Percentiles rank a stretch among this genome's conserved stretches.
Conservation (phyloP, 805 yeast species). For the Nakazawaea wickerhamii region DNA sequence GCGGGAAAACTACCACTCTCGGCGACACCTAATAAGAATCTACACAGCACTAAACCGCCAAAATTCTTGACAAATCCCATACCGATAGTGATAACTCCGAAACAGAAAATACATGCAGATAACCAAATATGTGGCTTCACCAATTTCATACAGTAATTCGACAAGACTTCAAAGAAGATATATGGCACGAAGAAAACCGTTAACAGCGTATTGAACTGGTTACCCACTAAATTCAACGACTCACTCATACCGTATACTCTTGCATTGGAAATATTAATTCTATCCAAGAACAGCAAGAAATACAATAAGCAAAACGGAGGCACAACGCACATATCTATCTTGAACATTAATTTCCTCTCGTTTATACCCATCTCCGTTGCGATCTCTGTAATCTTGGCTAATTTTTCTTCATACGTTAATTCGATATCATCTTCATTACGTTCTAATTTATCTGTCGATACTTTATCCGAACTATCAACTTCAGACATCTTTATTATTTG, state of each 20-base stretch:
- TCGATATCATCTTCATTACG: not conserved
- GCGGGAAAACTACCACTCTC: slow-evolving; percentile 42
- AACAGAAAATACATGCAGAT: slow-evolving; percentile 31
- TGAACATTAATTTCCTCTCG: slow-evolving; percentile 44
- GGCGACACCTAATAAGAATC: slow-evolving; percentile 38
- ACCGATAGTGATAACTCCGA: slow-evolving; percentile 36
- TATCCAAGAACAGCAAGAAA: slow-evolving; percentile 60
- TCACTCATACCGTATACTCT: slow-evolving; percentile 52
- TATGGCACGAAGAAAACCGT: slow-evolving; percentile 43
- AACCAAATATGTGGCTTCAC: slow-evolving; percentile 39
- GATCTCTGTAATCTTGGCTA: slow-evolving; percentile 14
- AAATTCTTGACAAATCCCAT: slow-evolving; percentile 37
- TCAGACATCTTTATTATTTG: slow-evolving; percentile 1
- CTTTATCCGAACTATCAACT: slow-evolving; percentile 1
- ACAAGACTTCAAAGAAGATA: slow-evolving; percentile 19
- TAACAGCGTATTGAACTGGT: slow-evolving; percentile 50
- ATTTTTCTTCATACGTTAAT: not conserved
- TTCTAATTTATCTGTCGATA: not conserved
- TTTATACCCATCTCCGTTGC: slow-evolving; percentile 39
- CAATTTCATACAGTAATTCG: slow-evolving; percentile 33
- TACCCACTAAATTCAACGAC: slow-evolving; percentile 44
- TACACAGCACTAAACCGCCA: slow-evolving; percentile 35
- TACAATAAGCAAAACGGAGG: slow-evolving; percentile 62
- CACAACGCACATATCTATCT: slow-evolving; percentile 52
- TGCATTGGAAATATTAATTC: slow-evolving; percentile 71